phyloP scores from a whole-genome alignment of 805 yeast genomes.

The Sugiyamaella americana region DNA sequence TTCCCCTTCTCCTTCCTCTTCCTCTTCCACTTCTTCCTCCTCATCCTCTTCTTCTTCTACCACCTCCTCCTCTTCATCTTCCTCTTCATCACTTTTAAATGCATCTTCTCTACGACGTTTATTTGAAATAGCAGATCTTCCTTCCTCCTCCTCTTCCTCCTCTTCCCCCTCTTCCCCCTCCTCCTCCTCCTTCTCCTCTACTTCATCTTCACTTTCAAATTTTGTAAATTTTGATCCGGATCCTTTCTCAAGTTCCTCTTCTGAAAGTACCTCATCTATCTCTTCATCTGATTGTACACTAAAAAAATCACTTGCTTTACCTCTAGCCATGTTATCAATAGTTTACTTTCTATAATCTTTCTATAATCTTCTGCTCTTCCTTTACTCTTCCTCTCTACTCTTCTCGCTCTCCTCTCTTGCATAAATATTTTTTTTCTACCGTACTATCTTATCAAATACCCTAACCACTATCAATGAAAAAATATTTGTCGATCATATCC shows the following conservation, averaged over 20 bases:
- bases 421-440: too few species aligned
- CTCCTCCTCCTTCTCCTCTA: conserved; percentile 1
- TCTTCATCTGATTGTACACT: background rate
- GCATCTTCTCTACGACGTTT: conserved; percentile 10
- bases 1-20: conserved; percentile 12
- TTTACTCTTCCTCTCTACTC: too few species aligned
- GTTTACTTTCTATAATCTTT: too few species aligned
- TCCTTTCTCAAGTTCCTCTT: conserved; percentile 5
- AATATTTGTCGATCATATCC: too few species aligned
- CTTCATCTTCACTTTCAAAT: conserved; percentile 7
- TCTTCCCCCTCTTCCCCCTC: conserved; percentile 16
- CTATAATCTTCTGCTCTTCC: too few species aligned
- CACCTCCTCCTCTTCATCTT: conserved; percentile 11
- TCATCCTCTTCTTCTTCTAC: conserved; percentile 14
- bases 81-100: conserved; percentile 8
- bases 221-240: background rate
- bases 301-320: conserved; percentile 12
- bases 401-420: too few species aligned
- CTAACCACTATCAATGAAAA: too few species aligned
- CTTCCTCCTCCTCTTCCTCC: conserved; percentile 13
- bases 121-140: conserved; percentile 7
- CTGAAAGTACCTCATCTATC: background rate
- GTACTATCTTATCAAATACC: too few species aligned
- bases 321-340: conserved; percentile 5
- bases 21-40: conserved; percentile 14